Evolutionary conservation across 345 rosid species (phyloP).

Genomic region (Brassica rapa): DNA sequence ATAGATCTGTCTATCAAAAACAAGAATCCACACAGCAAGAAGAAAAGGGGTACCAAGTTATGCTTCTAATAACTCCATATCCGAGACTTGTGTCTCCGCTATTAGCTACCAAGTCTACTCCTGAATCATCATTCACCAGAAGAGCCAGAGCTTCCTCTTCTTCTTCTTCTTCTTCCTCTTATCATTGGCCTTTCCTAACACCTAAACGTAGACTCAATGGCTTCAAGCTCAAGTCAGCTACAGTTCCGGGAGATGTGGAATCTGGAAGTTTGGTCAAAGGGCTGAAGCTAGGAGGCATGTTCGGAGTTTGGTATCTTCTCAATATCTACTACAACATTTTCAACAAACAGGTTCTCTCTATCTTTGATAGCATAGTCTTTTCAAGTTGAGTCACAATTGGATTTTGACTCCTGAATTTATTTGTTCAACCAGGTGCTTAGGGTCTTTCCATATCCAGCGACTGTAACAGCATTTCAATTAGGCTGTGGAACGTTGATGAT

Average conservation of each 20-base stretch:
- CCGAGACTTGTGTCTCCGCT: conserved; percentile 28
- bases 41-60: neutral
- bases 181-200: conserved; percentile 11
- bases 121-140: conserved; percentile 12
- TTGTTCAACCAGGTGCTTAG: conserved; percentile 56
- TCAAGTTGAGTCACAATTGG: neutral
- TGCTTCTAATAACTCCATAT: conserved; percentile 26
- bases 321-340: conserved; percentile 75
- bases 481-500: conserved; percentile 75
- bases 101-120: conserved; percentile 19
- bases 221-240: conserved; percentile 47
- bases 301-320: conserved; percentile 67
- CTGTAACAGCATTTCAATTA: conserved; percentile 72
- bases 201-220: conserved; percentile 21
- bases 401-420: neutral
- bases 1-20: neutral
- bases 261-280: conserved; percentile 32
- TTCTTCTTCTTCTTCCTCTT: neutral
- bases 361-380: neutral
- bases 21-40: neutral
- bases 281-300: conserved; percentile 57
- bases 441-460: conserved; percentile 80
- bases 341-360: conserved; percentile 63
- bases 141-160: conserved; percentile 21
- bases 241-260: conserved; percentile 46